phyloP scores from a whole-genome alignment of 2,329 filamentous ascomycete species.

The Lachnellula suecica region DNA sequence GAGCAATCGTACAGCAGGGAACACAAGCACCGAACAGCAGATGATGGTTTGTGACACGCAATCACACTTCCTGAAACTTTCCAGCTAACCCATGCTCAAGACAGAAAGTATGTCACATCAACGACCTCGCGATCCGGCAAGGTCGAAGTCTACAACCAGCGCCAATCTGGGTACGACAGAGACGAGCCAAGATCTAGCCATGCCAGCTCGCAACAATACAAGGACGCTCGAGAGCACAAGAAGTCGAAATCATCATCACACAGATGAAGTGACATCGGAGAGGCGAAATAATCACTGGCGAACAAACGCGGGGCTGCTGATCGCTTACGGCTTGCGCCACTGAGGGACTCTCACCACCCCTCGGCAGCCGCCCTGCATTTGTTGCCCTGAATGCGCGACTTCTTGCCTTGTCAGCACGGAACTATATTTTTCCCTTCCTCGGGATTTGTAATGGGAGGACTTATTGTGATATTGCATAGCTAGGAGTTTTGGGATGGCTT shows the following conservation, averaged over 20 bases:
- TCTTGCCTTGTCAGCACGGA: background rate
- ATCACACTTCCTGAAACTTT: background rate
- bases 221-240: conserved; percentile 1
- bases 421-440: background rate
- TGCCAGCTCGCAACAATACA: conserved; percentile 16
- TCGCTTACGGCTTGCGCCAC: background rate
- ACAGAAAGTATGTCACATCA: conserved; percentile 6
- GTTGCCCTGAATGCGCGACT: background rate
- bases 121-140: conserved; percentile 5
- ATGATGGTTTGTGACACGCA: conserved; percentile 19
- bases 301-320: background rate
- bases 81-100: conserved; percentile 9
- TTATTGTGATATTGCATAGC: background rate
- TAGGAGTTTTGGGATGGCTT: background rate
- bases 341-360: background rate
- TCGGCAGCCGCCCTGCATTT: background rate
- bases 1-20: background rate
- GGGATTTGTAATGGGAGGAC: background rate
- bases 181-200: conserved; percentile 9
- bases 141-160: conserved; percentile 12
- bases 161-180: conserved; percentile 3
- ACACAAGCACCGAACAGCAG: conserved; percentile 12
- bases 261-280: background rate
- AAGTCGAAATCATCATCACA: background rate
- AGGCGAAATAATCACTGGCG: background rate